These are phyloP conservation scores for Diaporthe helianthi DNA, from an alignment of 2,329 filamentous ascomycete genomes.

Conservation along the genomic window DNA sequence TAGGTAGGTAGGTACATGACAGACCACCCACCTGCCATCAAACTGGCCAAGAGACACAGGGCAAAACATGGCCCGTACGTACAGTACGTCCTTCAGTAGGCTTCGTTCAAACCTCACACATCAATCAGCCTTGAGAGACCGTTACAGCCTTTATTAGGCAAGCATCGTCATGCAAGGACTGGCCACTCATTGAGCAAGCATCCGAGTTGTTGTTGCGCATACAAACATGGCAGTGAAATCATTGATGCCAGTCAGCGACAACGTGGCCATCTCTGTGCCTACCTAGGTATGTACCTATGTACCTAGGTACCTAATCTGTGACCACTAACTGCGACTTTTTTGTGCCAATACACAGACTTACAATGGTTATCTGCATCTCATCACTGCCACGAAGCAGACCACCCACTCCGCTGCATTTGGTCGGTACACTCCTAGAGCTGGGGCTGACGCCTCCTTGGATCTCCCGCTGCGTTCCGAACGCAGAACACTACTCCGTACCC, in stretches of 20 bases:
- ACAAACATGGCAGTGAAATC: slow-evolving; percentile 1
- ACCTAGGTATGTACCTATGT: no score
- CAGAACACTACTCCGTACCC: neutral
- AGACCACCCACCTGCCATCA: neutral
- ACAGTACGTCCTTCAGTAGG: no score
- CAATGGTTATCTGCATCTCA: neutral
- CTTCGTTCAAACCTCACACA: neutral
- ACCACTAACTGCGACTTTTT: neutral
- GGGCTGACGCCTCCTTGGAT: slow-evolving; percentile 6
- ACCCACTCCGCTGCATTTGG: slow-evolving; percentile 7
- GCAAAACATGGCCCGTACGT: neutral
- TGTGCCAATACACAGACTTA: neutral
- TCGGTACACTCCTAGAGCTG: neutral
- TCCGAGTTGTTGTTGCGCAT: neutral
- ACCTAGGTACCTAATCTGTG: no score
- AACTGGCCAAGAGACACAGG: slow-evolving; percentile 2
- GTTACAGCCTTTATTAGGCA: slow-evolving; percentile 8
- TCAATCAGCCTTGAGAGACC: neutral
- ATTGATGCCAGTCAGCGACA: neutral
- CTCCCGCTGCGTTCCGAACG: neutral
- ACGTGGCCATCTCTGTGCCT: neutral
- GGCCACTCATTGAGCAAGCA: neutral
- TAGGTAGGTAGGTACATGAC: no score
- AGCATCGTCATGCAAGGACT: slow-evolving; percentile 1
- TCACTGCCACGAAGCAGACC: slow-evolving; percentile 15